Evolutionary conservation across 441 rosid species (phyloP).

Genomic region (Bruguiera hainesii): DNA sequence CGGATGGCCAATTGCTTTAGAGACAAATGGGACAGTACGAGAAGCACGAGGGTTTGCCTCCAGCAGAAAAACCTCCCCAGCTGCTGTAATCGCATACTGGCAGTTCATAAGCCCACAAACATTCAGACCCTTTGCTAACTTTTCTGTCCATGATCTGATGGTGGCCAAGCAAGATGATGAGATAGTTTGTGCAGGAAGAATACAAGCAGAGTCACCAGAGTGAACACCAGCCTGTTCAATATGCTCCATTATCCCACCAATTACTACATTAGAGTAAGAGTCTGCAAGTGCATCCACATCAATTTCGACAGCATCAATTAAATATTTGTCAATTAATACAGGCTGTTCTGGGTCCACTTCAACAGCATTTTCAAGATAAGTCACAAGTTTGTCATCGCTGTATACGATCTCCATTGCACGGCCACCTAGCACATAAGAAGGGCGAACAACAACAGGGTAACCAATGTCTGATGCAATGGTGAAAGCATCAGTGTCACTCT

Average conservation of each 20-base stretch:
- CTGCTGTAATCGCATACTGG: conserved; percentile 80
- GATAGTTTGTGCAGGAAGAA: conserved; percentile 79
- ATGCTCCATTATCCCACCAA: conserved; percentile 80
- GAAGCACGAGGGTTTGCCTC: conserved; percentile 99
- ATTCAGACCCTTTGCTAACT: conserved; percentile 68
- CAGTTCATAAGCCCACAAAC: conserved; percentile 98
- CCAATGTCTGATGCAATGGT: conserved; percentile 77
- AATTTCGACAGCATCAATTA: conserved; percentile 87
- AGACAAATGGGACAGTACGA: conserved; percentile 94
- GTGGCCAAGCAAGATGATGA: conserved; percentile 66
- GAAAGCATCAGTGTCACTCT: conserved; percentile 83
- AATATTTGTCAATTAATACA: conserved; percentile 81
- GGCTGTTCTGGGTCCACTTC: conserved; percentile 93
- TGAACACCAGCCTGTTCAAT: conserved; percentile 92
- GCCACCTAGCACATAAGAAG: conserved; percentile 95
- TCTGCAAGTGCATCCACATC: conserved; percentile 93
- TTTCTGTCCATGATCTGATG: conserved; percentile 73
- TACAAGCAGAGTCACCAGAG: conserved; percentile 93
- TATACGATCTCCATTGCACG: conserved; percentile 96
- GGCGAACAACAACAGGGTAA: conserved; percentile 93
- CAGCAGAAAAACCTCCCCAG: conserved; percentile 83
- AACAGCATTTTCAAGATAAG: conserved; percentile 87
- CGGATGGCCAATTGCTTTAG: conserved; percentile 97
- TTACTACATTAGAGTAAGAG: conserved; percentile 65
- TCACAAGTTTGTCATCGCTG: conserved; percentile 67